Evolutionary conservation across 345 rosid species (phyloP).

Genomic region (Gossypium bickii): DNA sequence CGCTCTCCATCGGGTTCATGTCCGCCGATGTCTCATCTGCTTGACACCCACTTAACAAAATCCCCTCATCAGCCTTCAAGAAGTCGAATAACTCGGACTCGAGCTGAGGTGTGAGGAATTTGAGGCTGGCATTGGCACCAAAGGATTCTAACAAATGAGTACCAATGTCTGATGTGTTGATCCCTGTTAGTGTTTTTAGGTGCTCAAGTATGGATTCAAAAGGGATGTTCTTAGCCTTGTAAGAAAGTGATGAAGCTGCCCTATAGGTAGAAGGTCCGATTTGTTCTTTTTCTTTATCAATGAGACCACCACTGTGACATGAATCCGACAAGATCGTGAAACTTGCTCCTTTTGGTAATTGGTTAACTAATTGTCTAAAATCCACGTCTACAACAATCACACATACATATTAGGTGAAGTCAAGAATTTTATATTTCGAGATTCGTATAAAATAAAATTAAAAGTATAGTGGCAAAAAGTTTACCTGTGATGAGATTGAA

Average conservation of each 20-base stretch:
- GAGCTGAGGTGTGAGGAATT: constrained; percentile 31
- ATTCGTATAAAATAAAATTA: not conserved
- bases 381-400: not conserved
- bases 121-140: constrained; percentile 60
- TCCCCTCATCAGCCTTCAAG: constrained; percentile 46
- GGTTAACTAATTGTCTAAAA: constrained; percentile 49
- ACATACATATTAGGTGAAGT: too few relatives aligned
- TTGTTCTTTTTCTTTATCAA: constrained; percentile 83
- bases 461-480: not conserved
- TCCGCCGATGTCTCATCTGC: constrained; percentile 76
- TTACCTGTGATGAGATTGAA: not conserved
- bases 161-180: constrained; percentile 47
- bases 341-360: constrained; percentile 61
- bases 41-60: constrained; percentile 78
- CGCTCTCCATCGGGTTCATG: constrained; percentile 28
- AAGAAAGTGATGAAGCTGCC: not conserved
- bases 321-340: constrained; percentile 86
- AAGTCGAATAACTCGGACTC: constrained; percentile 23
- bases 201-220: constrained; percentile 46
- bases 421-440: not conserved
- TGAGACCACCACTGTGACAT: constrained; percentile 88
- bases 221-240: constrained; percentile 35
- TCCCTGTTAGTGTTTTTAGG: constrained; percentile 46
- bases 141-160: constrained; percentile 57
- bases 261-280: constrained; percentile 42